These are phyloP conservation scores for Acanthamoeba lenticulata DNA, from an alignment of 208 protist species.

Conservation along the genomic window DNA sequence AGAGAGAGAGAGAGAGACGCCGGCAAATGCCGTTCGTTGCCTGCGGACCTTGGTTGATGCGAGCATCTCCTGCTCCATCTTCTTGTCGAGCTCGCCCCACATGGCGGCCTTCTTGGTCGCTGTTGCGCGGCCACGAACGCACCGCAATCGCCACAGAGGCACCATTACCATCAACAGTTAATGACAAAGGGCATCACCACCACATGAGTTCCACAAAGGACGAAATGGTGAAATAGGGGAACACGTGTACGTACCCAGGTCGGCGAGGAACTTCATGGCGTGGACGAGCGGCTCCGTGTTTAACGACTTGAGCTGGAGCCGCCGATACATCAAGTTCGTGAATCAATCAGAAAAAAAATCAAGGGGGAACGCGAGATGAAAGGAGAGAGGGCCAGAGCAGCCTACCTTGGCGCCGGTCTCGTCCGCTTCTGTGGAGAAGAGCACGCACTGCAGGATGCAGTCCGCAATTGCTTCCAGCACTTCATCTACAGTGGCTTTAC, in stretches of 20 bases:
- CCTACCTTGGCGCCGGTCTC: conserved; percentile 21
- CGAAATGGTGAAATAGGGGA: neutral
- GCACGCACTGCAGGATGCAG: conserved; percentile 1
- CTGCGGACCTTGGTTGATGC: neutral
- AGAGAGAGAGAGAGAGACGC: no score
- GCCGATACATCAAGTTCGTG: neutral
- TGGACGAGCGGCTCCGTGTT: neutral
- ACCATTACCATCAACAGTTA: neutral
- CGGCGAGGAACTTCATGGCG: conserved; percentile 36
- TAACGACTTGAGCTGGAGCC: neutral
- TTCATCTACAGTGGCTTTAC: conserved; percentile 9
- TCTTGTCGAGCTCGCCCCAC: conserved; percentile 17
- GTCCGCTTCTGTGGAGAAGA: neutral
- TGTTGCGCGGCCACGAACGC: neutral
- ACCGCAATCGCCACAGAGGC: neutral
- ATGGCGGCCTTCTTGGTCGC: neutral
- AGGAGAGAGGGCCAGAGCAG: neutral
- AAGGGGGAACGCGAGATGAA: neutral
- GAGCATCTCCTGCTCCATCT: conserved; percentile 1
- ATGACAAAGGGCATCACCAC: neutral
- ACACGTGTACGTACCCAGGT: neutral
- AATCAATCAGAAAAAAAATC: neutral
- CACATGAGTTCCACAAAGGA: neutral
- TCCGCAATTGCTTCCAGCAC: conserved; percentile 31
- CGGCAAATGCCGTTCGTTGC: no score